phyloP scores from a whole-genome alignment of 75 land plant species.

The Pinus taeda region DNA sequence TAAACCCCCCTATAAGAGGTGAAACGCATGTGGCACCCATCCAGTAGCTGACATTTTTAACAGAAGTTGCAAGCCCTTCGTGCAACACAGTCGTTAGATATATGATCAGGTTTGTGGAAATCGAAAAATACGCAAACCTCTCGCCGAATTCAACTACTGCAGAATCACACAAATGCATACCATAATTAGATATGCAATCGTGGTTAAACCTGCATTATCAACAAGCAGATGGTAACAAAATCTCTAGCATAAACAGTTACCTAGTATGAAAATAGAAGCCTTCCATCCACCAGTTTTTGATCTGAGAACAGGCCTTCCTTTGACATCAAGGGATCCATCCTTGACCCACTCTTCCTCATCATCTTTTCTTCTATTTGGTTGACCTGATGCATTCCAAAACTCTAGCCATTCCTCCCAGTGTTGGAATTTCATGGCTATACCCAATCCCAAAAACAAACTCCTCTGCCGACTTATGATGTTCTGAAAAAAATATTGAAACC shows the following conservation, averaged over 20 bases:
- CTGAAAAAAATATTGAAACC: no score
- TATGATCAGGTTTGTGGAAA: conserved; percentile 68
- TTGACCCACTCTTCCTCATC: conserved; percentile 26
- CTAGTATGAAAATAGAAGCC: conserved; percentile 27
- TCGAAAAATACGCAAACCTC: conserved; percentile 70
- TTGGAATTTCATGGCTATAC: no score
- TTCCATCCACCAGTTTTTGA: conserved; percentile 39
- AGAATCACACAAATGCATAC: background rate
- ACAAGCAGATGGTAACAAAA: background rate
- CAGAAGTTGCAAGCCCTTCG: conserved; percentile 61
- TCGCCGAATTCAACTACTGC: conserved; percentile 86
- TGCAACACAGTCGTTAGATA: conserved; percentile 71
- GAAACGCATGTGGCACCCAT: conserved; percentile 63
- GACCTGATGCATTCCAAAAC: no score
- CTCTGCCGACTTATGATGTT: no score
- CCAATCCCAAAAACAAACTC: no score
- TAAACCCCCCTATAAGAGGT: conserved; percentile 82
- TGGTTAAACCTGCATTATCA: background rate
- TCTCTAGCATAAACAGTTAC: background rate
- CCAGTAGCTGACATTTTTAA: conserved; percentile 75
- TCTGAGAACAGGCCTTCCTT: conserved; percentile 17
- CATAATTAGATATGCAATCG: background rate
- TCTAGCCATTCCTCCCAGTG: no score
- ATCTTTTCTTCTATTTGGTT: background rate
- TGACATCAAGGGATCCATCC: conserved; percentile 32